phyloP scores from a whole-genome alignment of 2,329 filamentous ascomycete genomes.

The Verruconis gallopava region DNA sequence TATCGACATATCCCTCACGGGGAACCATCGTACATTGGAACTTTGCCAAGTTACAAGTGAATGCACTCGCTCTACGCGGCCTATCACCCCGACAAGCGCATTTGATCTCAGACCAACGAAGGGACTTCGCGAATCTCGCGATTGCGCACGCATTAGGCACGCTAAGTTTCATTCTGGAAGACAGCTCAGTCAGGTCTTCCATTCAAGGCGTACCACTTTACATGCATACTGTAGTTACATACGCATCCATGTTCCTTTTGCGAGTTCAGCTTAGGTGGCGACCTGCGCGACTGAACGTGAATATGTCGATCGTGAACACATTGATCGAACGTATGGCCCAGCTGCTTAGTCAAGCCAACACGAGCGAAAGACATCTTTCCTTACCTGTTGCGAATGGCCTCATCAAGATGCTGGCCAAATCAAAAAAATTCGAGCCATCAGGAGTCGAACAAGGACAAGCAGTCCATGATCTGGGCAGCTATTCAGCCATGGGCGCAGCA shows the following conservation, averaged over 20 bases:
- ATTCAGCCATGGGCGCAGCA: not conserved
- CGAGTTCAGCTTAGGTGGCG: conserved; percentile 21
- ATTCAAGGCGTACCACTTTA: conserved; percentile 33
- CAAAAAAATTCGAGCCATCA: not conserved
- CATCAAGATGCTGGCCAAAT: conserved; percentile 5
- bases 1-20: conserved; percentile 37
- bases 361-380: conserved; percentile 9
- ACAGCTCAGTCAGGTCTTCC: conserved; percentile 29
- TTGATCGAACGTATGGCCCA: conserved; percentile 7
- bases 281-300: conserved; percentile 8
- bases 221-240: conserved; percentile 35
- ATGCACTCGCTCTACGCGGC: conserved; percentile 37
- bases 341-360: conserved; percentile 4
- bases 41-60: conserved; percentile 38
- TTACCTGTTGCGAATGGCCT: conserved; percentile 8
- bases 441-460: not conserved
- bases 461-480: not conserved
- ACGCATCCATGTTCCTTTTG: conserved; percentile 32
- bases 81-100: conserved; percentile 26
- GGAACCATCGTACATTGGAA: conserved; percentile 38
- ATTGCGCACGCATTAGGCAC: conserved; percentile 31
- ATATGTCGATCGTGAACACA: conserved; percentile 1
- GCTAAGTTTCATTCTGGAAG: conserved; percentile 29
- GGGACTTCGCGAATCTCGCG: conserved; percentile 27
- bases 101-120: conserved; percentile 31